Conservation (phyloP, 225 moss, liverwort and hornwort genomes). For the Rhytidiadelphus loreus region DNA sequence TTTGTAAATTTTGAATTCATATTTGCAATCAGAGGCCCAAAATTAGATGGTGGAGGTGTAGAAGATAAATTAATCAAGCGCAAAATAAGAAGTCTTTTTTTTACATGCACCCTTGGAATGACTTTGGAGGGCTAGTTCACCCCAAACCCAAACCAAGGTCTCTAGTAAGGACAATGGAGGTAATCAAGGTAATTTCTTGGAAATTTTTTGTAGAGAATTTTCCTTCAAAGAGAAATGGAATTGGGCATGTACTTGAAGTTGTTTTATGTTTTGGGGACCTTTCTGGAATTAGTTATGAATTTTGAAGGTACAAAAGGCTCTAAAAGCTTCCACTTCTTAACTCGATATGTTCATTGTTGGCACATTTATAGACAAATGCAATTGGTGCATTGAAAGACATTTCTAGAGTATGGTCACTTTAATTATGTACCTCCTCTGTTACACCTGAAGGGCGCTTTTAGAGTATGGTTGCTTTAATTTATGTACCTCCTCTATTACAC, state of each 20-base stretch:
- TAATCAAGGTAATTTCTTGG: neutral
- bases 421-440: fast-evolving
- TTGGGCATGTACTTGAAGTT: neutral
- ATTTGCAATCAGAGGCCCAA: too few relatives aligned
- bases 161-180: neutral
- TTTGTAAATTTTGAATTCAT: too few relatives aligned
- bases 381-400: neutral
- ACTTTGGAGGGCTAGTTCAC: too few relatives aligned
- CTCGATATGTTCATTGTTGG: neutral
- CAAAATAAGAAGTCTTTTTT: too few relatives aligned
- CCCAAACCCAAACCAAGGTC: neutral
- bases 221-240: neutral
- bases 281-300: too few relatives aligned
- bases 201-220: neutral
- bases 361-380: fast-evolving
- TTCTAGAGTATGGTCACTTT: neutral
- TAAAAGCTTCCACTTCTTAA: fast-evolving
- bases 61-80: too few relatives aligned
- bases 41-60: too few relatives aligned
- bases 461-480: neutral
- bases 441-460: neutral
- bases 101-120: too few relatives aligned
- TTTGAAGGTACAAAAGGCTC: neutral
- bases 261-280: neutral
- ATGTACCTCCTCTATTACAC: fast-evolving